Evolutionary conservation across 2,329 filamentous ascomycete species (phyloP), one percentile per base, ranked within the genome.

Genomic region (Cryoendolithus antarcticus): DNA sequence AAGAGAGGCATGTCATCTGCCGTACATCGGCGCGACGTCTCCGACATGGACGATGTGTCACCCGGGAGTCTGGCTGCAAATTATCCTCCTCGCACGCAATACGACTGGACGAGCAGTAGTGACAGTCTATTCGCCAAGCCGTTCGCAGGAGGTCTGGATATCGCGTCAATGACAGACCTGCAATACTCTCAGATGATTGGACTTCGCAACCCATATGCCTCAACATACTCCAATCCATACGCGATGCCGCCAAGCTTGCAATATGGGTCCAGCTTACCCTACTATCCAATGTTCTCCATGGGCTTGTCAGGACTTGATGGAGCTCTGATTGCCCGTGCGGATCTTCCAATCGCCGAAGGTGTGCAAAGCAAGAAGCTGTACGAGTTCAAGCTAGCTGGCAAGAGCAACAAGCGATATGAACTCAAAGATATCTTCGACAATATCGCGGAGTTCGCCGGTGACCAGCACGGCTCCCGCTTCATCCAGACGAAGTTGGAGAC

Each of bases 381-480:
- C 44, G 84, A 93, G 24, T 95, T 93, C 61, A 77, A 82, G 32
- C 70, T 72, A 9, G 82, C 78, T 53, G 73, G 71, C 48, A 93
- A 86, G 59, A 75, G 74, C 0, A 86, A 71, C 58, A 77, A 74
- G 58, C 75, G 77, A 11, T 93, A 78, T 53, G 86, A 94, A 52
- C 69, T 98, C 7, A 88, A 84, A 64, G 84, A 94, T 47, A 91
- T 96, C 32, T 89, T 84, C 56, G 74, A 75, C 39, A 77, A 93
- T 54, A 75, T 96, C 30, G 86, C 93, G 1, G 89, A 95, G 56
- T 96, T 96, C 60, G 88, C 85, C 51, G 89, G 91, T 10, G 91
- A 98, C 55, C 91, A 96, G 58, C 82, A 93, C 51, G 91, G 88
- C 1, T 98, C 91, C 1, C 77, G 91, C 1, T 95, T 95, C 59